phyloP scores from a whole-genome alignment of 306 rosid species.

The peach (Prunus persica) region DNA sequence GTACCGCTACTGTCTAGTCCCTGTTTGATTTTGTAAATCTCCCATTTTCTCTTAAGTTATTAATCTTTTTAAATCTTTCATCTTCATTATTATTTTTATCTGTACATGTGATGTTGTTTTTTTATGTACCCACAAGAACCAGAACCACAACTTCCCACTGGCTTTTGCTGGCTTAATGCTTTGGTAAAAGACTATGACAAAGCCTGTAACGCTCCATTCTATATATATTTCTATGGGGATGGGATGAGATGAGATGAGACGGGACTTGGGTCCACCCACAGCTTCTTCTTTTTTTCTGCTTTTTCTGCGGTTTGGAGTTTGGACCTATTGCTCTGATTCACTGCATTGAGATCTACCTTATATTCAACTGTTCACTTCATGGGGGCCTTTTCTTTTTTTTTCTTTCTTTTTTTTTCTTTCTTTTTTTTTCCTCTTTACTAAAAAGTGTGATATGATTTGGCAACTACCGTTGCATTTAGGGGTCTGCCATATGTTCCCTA shows the following conservation, averaged over 20 bases:
- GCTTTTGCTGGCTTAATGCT: not conserved
- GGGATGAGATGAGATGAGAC: slow-evolving; percentile 5
- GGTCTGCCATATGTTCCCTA: not conserved
- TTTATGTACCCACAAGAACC: not conserved
- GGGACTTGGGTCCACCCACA: slow-evolving; percentile 30
- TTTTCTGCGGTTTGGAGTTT: not conserved
- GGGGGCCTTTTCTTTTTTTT: not conserved
- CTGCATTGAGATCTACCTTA: slow-evolving; percentile 13
- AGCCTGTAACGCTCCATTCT: slow-evolving; percentile 49
- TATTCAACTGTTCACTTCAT: not conserved
- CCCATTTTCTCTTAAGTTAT: not conserved
- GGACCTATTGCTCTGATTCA: slow-evolving; percentile 15
- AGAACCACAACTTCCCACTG: not conserved
- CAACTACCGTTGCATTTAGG: not conserved
- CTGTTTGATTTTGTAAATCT: not conserved
- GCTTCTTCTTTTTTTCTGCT: not conserved
- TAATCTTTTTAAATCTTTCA: not conserved
- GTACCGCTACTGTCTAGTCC: slow-evolving; percentile 13
- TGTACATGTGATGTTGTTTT: not conserved
- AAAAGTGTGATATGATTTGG: not conserved
- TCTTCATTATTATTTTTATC: not conserved
- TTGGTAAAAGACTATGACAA: not conserved
- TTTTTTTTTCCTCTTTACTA: not conserved
- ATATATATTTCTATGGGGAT: not conserved
- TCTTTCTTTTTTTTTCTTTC: not conserved